These are phyloP conservation scores for Noccaea bulbosa DNA, from an alignment of 345 rosid species.

Conservation along the genomic window DNA sequence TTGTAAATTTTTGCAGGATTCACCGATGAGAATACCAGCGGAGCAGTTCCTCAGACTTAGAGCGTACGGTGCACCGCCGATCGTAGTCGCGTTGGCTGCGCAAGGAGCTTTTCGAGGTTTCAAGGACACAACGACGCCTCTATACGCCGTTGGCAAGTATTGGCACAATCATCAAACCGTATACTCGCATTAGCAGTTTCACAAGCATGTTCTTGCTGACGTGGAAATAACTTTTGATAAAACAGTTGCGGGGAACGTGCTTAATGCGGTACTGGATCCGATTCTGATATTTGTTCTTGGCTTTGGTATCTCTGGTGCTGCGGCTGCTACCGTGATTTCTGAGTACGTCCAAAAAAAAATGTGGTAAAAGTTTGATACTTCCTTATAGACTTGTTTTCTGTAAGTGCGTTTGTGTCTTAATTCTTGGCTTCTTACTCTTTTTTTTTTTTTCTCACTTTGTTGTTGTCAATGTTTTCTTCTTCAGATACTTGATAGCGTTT, in stretches of 20 bases:
- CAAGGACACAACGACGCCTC: constrained; percentile 89
- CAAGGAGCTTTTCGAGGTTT: constrained; percentile 96
- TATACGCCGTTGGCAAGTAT: constrained; percentile 90
- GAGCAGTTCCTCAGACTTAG: constrained; percentile 75
- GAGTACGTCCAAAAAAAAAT: constrained; percentile 76
- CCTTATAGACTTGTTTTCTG: neutral
- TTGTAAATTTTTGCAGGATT: constrained; percentile 58
- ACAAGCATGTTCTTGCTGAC: constrained; percentile 1
- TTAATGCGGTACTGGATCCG: constrained; percentile 78
- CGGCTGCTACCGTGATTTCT: constrained; percentile 89
- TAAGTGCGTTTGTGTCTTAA: constrained; percentile 28
- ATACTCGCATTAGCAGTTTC: neutral
- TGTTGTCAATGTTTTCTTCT: constrained; percentile 23
- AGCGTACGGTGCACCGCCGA: constrained; percentile 94
- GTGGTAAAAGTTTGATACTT: constrained; percentile 59
- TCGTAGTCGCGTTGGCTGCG: constrained; percentile 92
- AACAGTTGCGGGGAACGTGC: constrained; percentile 80
- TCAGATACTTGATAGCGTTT: constrained; percentile 81
- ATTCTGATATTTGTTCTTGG: constrained; percentile 72
- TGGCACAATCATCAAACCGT: constrained; percentile 16
- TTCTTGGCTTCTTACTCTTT: constrained; percentile 4
- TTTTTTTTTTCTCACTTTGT: constrained; percentile 10
- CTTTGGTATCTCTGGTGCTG: constrained; percentile 86
- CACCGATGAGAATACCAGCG: constrained; percentile 85
- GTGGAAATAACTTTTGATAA: constrained; percentile 28